Evolutionary conservation across 2,329 filamentous ascomycete species (phyloP), one percentile per base, ranked within the genome.

Genomic region (Penicillium psychrosexuale): DNA sequence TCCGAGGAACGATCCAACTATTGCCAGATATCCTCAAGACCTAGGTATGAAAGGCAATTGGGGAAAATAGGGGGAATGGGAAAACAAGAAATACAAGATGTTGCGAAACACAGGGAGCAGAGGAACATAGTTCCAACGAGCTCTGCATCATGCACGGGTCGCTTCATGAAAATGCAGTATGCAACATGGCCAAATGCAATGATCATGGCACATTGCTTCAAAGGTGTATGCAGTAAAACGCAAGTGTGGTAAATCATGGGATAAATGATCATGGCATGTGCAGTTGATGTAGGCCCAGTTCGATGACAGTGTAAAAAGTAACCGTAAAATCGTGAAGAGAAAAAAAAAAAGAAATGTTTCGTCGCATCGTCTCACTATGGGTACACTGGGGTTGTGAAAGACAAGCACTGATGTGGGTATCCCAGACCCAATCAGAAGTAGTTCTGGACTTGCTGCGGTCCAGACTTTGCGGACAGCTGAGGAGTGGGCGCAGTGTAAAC

Each of bases 341-440:
- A 68, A 63, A 52, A 68, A 63, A 52, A 53, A 39, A 34, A 12
- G 4, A 33, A 34, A 45, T 9, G 12, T 11, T 51, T 63, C 72
- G 68, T 74, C 57, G 63, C 67, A 66, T 73, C 70, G 62, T 73
- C 55, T 66, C 63, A 66, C 60, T 74, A 73, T 70, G 69, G 64
- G 66, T 74, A 74, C 72, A 74, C 52, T 62, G 66, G 62, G 53
- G 52, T 39, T 59, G 56, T 49, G 53, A 56, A 58, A 63, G 51
- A 51, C 61, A 61, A 60, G 55, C 54, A 60, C 56, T 61, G 56
- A 50, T 47, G 48, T 50, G 39, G 59, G 52, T 47, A 54, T 46
- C 49, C 60, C 52, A 47, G 47, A 56, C 56, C 40, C 47, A 51
- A 48, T 70, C 62, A 74, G 55, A 68, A 72, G 57, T 71, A 74